These are phyloP conservation scores for Oryza australiensis DNA, from an alignment of 176 grass and related monocot genomes.

Conservation along the genomic window DNA sequence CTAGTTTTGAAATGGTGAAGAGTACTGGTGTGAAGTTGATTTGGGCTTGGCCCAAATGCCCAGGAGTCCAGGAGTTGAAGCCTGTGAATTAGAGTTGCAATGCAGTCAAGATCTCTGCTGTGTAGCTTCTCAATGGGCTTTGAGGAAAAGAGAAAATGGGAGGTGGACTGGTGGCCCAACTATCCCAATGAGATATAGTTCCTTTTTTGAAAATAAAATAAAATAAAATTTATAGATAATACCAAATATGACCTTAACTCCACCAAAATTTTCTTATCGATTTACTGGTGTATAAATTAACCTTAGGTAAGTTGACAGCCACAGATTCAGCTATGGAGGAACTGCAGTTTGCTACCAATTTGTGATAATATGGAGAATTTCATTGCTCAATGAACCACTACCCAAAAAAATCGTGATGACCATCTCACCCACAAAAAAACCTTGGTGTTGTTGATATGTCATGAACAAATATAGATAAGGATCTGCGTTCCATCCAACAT, in stretches of 20 bases:
- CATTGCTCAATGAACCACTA: neutral
- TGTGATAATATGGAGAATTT: neutral
- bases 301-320: neutral
- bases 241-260: neutral
- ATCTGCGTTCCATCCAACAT: too few relatives aligned
- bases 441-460: neutral
- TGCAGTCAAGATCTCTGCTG: neutral
- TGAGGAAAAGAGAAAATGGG: neutral
- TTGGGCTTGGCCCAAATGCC: slow-evolving; percentile 1
- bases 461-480: neutral
- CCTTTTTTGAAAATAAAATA: neutral
- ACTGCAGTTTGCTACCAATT: neutral
- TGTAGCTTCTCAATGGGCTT: neutral
- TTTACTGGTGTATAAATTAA: neutral
- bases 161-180: neutral
- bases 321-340: neutral
- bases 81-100: neutral
- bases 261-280: neutral
- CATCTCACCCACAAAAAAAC: neutral
- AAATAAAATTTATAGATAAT: neutral
- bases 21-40: slow-evolving; percentile 4
- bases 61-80: neutral
- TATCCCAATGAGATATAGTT: neutral
- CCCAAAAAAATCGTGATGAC: neutral
- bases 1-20: neutral